Conservation (phyloP, 169 alveolate species). For the Blepharisma undulans region DNA sequence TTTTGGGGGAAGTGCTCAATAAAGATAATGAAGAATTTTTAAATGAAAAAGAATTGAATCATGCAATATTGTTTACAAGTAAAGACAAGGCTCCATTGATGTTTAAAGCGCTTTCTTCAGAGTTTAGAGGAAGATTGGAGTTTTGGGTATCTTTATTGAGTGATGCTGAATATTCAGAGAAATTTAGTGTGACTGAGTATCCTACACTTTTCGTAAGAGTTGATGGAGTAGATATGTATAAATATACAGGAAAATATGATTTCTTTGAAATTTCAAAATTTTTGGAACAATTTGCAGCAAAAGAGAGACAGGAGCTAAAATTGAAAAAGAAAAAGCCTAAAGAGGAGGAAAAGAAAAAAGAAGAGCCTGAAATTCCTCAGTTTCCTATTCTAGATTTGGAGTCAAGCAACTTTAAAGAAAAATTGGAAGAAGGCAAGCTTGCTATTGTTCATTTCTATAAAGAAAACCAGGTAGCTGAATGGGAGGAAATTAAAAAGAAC, state of each 20-base stretch:
- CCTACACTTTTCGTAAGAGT: conserved; percentile 21
- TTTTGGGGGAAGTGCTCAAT: conserved; percentile 3
- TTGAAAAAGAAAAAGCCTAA: not conserved
- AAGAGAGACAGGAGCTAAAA: not conserved
- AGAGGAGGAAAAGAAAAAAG: not conserved
- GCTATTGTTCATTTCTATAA: not conserved
- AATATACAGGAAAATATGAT: conserved; percentile 14
- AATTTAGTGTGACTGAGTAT: not conserved
- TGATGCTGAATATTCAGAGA: not conserved
- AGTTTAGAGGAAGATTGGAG: conserved; percentile 30
- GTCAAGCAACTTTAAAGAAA: not conserved
- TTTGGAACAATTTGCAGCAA: not conserved
- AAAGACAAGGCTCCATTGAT: conserved; percentile 28
- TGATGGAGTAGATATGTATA: not conserved
- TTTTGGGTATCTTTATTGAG: conserved; percentile 13
- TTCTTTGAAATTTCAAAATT: conserved; percentile 21
- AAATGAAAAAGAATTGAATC: not conserved
- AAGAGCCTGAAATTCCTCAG: conserved; percentile 6
- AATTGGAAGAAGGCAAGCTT: not conserved
- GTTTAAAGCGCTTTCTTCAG: conserved; percentile 27
- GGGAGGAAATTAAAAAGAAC: conserved; percentile 30
- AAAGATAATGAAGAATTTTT: not conserved
- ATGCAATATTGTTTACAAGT: conserved; percentile 8
- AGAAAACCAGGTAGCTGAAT: not conserved
- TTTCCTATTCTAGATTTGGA: not conserved